Percentiles rank a stretch among this genome's conserved stretches.
These are phyloP conservation scores for Myxozyma geophila DNA, from an alignment of 805 yeast species.

Conservation along the genomic window DNA sequence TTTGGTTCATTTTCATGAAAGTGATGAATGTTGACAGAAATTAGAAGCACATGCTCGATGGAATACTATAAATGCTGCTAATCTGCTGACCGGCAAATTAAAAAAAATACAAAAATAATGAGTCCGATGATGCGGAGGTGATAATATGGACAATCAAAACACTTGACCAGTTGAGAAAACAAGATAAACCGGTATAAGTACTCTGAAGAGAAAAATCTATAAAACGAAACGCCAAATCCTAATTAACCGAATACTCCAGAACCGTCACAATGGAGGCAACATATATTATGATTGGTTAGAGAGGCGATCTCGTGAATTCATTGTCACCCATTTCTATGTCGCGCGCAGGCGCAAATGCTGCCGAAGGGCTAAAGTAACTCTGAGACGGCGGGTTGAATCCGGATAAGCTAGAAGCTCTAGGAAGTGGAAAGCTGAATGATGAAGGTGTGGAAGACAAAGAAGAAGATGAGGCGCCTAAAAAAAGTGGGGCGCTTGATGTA, in stretches of 20 bases:
- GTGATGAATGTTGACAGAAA: background rate
- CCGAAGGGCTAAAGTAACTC: constrained; percentile 5
- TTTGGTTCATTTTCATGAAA: background rate
- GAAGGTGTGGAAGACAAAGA: constrained; percentile 3
- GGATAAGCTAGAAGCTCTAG: background rate
- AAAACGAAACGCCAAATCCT: constrained; percentile 2
- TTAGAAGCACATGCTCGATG: background rate
- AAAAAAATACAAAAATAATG: no score
- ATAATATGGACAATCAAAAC: no score
- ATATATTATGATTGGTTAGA: background rate
- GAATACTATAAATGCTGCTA: background rate
- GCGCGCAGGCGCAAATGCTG: constrained; percentile 7
- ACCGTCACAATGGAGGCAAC: background rate
- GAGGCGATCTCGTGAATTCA: constrained; percentile 7
- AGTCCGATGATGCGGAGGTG: background rate
- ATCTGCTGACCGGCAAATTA: background rate
- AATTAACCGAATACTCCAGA: constrained; percentile 8
- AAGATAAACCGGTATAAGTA: no score
- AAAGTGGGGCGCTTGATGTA: background rate
- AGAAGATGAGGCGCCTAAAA: constrained; percentile 2
- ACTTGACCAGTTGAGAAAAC: no score
- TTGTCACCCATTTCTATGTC: constrained; percentile 7
- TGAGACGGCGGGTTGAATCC: background rate
- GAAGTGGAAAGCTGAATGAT: constrained; percentile 8
- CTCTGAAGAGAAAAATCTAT: background rate